Conservation (phyloP, 768 basidiomycete genomes). For the Xerocomus potaroensis region DNA sequence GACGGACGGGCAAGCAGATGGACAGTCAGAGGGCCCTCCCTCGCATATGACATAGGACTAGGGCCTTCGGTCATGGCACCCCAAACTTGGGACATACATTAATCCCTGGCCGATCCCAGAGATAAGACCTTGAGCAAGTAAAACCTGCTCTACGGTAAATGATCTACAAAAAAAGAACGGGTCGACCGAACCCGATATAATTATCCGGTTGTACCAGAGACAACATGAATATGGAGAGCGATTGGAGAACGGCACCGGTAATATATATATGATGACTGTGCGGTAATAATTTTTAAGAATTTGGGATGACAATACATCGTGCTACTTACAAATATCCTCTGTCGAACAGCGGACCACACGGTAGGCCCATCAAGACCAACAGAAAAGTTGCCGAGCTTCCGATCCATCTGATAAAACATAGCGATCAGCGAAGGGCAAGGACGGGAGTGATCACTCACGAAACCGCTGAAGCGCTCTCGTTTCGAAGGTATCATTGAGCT, state of each 20-base stretch:
- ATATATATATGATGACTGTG: constrained; percentile 19
- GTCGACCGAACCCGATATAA: constrained; percentile 1
- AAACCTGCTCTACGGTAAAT: constrained; percentile 23
- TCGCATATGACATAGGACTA: no score
- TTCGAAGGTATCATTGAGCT: constrained; percentile 15
- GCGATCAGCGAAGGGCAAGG: not conserved
- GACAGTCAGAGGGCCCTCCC: no score
- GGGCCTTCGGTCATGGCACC: no score
- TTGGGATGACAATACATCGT: no score
- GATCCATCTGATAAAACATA: constrained; percentile 23
- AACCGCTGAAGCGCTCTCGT: constrained; percentile 20
- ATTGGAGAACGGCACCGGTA: constrained; percentile 24
- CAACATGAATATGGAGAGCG: constrained; percentile 35
- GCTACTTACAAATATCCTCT: constrained; percentile 30
- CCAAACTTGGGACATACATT: constrained; percentile 41
- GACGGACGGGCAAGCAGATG: no score
- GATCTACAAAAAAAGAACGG: not conserved
- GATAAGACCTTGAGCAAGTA: constrained; percentile 44
- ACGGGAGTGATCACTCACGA: constrained; percentile 13
- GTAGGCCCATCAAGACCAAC: constrained; percentile 14
- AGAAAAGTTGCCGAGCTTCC: constrained; percentile 20
- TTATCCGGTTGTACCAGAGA: constrained; percentile 33
- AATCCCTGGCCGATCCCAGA: constrained; percentile 41
- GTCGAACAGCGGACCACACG: constrained; percentile 25
- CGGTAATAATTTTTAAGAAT: no score